Evolutionary conservation across 1,139 yeast species (phyloP).

Genomic region (Suhomyces terraborum): DNA sequence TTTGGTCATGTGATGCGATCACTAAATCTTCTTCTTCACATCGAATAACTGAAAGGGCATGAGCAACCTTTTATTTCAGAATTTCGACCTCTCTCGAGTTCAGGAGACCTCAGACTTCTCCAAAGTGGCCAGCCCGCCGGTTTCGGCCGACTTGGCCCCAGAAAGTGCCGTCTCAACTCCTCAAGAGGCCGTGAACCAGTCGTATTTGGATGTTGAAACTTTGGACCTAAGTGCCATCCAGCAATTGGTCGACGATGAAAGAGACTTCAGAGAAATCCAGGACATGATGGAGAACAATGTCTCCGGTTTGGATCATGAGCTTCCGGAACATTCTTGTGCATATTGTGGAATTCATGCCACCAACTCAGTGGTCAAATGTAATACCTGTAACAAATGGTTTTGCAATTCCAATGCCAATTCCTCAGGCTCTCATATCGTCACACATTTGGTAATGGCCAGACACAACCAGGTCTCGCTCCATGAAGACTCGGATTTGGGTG

Average conservation of each 20-base stretch:
- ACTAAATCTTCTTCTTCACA: background rate
- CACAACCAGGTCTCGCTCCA: slow-evolving; percentile 78
- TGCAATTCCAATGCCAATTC: slow-evolving; percentile 74
- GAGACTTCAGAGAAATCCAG: slow-evolving; percentile 4
- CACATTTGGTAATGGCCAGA: slow-evolving; percentile 79
- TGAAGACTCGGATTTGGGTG: slow-evolving; percentile 82
- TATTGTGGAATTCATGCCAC: slow-evolving; percentile 80
- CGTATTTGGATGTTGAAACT: background rate
- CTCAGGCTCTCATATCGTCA: slow-evolving; percentile 79
- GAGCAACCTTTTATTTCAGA: slow-evolving; percentile 31
- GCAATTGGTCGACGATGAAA: slow-evolving; percentile 2
- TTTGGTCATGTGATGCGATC: no score
- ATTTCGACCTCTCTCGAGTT: slow-evolving; percentile 16
- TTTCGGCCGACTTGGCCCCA: background rate
- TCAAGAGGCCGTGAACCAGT: background rate
- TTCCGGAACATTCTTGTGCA: slow-evolving; percentile 53
- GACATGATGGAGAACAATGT: slow-evolving; percentile 9
- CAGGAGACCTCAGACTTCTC: slow-evolving; percentile 2
- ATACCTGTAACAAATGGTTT: slow-evolving; percentile 82
- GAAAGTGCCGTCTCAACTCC: slow-evolving; percentile 1
- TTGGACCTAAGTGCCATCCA: background rate
- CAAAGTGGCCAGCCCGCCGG: background rate
- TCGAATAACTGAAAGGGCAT: slow-evolving; percentile 13
- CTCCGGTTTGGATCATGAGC: slow-evolving; percentile 8
- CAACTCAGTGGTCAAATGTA: slow-evolving; percentile 72